phyloP scores from a whole-genome alignment of 495 filamentous ascomycete species.

The Trichoderma orchidacearum region DNA sequence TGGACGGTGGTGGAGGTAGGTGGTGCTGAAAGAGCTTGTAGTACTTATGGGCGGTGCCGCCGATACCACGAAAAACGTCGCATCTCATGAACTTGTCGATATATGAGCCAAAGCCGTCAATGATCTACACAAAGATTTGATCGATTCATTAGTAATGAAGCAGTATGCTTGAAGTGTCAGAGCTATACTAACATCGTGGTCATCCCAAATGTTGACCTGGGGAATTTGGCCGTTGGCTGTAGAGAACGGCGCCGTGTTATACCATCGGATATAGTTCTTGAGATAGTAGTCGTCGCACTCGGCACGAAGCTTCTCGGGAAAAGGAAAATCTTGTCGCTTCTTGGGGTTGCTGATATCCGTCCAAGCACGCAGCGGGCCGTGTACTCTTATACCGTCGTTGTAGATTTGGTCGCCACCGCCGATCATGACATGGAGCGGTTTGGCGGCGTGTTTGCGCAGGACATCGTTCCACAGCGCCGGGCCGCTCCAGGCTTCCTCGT shows the following conservation, averaged over 20 bases:
- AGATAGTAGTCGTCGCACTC: constrained; percentile 85
- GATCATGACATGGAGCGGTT: constrained; percentile 89
- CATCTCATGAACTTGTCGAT: constrained; percentile 90
- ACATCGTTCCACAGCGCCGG: constrained; percentile 87
- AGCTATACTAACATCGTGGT: constrained; percentile 49
- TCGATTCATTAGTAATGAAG: neutral
- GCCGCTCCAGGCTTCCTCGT: constrained; percentile 73
- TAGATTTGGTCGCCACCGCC: constrained; percentile 95
- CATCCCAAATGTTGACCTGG: constrained; percentile 91
- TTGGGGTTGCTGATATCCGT: constrained; percentile 69
- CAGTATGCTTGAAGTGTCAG: neutral
- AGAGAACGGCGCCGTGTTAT: constrained; percentile 69
- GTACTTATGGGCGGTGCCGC: constrained; percentile 75
- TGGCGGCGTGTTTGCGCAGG: constrained; percentile 50
- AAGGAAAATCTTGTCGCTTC: constrained; percentile 65
- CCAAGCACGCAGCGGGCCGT: constrained; percentile 68
- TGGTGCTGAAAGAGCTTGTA: constrained; percentile 95
- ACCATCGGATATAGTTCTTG: constrained; percentile 83
- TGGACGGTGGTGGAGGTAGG: constrained; percentile 63
- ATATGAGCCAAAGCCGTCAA: constrained; percentile 89
- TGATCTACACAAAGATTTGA: constrained; percentile 38
- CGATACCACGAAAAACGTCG: constrained; percentile 81
- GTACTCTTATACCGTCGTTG: constrained; percentile 76
- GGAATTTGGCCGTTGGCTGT: constrained; percentile 76
- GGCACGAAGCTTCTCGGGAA: constrained; percentile 55